Evolutionary conservation across 2,329 filamentous ascomycete genomes (phyloP).

Genomic region (Trichoderma sp.): DNA sequence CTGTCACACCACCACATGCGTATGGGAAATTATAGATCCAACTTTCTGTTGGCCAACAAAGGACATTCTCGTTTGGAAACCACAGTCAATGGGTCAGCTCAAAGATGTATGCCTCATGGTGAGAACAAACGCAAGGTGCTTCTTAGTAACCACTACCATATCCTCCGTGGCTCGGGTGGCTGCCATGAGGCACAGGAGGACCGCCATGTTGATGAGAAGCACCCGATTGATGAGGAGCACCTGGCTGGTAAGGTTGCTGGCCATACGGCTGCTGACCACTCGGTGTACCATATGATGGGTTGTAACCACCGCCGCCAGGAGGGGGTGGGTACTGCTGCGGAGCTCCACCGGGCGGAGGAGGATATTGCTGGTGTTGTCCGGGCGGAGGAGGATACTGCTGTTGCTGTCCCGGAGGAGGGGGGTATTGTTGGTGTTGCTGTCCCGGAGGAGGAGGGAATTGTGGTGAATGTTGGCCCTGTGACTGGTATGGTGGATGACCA

Average conservation of each 20-base stretch:
- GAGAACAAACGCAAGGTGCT: not conserved
- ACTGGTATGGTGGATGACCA: not conserved
- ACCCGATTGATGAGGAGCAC: conserved; percentile 31
- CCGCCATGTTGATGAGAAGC: conserved; percentile 34
- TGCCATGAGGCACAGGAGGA: conserved; percentile 27
- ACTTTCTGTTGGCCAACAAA: not conserved
- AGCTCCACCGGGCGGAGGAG: conserved; percentile 31
- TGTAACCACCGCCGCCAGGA: conserved; percentile 32
- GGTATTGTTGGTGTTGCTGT: conserved; percentile 16
- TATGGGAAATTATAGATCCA: conserved; percentile 7
- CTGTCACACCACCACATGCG: not conserved
- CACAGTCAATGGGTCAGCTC: not conserved
- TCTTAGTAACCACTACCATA: conserved; percentile 23
- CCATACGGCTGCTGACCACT: conserved; percentile 37
- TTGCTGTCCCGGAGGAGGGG: conserved; percentile 12
- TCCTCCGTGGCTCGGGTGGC: conserved; percentile 24
- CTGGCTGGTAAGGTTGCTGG: conserved; percentile 32
- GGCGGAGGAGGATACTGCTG: conserved; percentile 4
- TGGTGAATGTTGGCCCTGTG: conserved; percentile 16
- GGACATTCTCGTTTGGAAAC: not conserved
- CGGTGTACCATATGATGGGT: conserved; percentile 35
- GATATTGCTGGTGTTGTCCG: conserved; percentile 29
- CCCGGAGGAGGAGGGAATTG: conserved; percentile 22
- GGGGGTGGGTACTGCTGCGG: not conserved
- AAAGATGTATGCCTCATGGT: not conserved